Percentiles rank a stretch among this genome's conserved stretches.
Evolutionary conservation across 2,329 filamentous ascomycete genomes (phyloP).

Genomic region (Metarhizium brunneum): DNA sequence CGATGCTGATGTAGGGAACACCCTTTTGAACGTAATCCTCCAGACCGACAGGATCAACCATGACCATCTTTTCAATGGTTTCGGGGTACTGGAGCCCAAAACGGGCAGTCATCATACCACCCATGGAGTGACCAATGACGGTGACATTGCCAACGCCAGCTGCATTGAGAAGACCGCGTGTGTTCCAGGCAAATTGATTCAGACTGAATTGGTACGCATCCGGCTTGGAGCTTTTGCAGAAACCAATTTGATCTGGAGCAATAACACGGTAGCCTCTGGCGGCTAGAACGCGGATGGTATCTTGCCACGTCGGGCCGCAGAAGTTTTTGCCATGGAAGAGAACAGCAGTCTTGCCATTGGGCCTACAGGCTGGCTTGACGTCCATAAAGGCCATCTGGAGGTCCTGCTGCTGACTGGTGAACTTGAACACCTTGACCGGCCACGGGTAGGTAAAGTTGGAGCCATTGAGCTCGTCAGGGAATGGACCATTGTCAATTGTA

Average conservation of each 20-base stretch:
- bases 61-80: conserved; percentile 31
- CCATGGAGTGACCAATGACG: conserved; percentile 45
- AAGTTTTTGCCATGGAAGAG: conserved; percentile 49
- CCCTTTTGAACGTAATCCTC: conserved; percentile 43
- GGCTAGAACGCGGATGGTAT: conserved; percentile 33
- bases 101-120: conserved; percentile 43
- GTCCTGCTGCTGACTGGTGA: conserved; percentile 36
- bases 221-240: conserved; percentile 48
- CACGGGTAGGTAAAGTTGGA: conserved; percentile 45
- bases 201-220: conserved; percentile 41
- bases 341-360: conserved; percentile 32
- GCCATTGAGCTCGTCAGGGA: conserved; percentile 34
- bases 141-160: conserved; percentile 33
- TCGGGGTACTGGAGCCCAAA: conserved; percentile 42
- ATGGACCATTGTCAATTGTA: conserved; percentile 25
- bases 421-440: conserved; percentile 37
- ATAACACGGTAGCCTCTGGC: conserved; percentile 40
- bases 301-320: conserved; percentile 42
- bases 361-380: conserved; percentile 24
- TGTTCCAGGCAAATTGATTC: conserved; percentile 42
- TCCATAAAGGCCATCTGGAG: conserved; percentile 50
- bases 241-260: conserved; percentile 45
- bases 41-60: conserved; percentile 43
- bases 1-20: conserved; percentile 36
- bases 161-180: conserved; percentile 33